A percentile compares a stretch with the other conserved stretches of the same genome.
These are phyloP conservation scores for Pseudopithomyces chartarum DNA, from an alignment of 2,329 filamentous ascomycete species.

Conservation along the genomic window DNA sequence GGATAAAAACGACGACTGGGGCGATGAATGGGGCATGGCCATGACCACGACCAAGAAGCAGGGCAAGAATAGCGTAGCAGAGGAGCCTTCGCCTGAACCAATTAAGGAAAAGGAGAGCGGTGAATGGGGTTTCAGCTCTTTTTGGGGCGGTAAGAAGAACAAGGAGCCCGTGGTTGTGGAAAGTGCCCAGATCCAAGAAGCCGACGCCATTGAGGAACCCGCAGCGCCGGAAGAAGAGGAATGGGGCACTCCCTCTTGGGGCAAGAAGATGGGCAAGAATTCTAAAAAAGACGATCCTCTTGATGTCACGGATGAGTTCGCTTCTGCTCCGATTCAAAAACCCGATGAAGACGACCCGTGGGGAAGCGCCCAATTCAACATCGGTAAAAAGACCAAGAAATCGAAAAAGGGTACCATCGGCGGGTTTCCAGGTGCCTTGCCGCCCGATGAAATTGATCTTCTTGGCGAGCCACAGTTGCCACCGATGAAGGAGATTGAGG, in stretches of 20 bases:
- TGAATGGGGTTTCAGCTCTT: constrained; percentile 43
- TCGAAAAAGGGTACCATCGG: constrained; percentile 57
- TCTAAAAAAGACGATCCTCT: constrained; percentile 46
- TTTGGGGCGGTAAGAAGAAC: constrained; percentile 55
- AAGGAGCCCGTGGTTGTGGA: constrained; percentile 42
- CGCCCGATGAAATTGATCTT: constrained; percentile 53
- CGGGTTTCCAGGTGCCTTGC: constrained; percentile 54
- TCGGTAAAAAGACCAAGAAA: constrained; percentile 61
- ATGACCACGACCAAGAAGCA: constrained; percentile 41
- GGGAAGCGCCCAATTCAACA: constrained; percentile 44
- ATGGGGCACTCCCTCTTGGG: constrained; percentile 62
- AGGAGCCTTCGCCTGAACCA: constrained; percentile 26
- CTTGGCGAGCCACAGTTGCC: constrained; percentile 33
- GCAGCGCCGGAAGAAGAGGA: constrained; percentile 58
- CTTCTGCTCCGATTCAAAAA: constrained; percentile 47
- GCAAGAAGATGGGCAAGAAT: constrained; percentile 51
- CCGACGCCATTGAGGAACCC: constrained; percentile 57
- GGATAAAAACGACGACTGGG: constrained; percentile 39
- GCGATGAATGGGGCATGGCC: constrained; percentile 25
- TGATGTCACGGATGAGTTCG: constrained; percentile 47
- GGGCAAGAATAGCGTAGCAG: constrained; percentile 52
- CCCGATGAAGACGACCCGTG: constrained; percentile 50
- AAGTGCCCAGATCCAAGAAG: constrained; percentile 42
- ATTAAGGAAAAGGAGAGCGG: constrained; percentile 33
- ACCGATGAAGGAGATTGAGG: constrained; percentile 61